phyloP scores from a whole-genome alignment of 176 grass and related monocot genomes.

The Rhynchospora breviuscula region DNA sequence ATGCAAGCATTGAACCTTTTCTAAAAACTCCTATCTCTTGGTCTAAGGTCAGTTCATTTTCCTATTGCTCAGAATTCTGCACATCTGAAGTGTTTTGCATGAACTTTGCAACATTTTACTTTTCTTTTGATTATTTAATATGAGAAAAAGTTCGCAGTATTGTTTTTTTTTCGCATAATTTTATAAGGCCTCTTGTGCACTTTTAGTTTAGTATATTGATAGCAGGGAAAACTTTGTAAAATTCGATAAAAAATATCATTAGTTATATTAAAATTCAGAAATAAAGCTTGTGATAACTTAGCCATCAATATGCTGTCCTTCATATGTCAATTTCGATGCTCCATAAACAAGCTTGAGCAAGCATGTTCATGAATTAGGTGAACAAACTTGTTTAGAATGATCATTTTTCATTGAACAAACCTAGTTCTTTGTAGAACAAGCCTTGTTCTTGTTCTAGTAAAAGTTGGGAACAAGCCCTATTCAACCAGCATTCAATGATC shows the following conservation, averaged over 20 bases:
- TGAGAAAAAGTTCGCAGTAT: background rate
- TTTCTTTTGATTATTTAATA: background rate
- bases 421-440: no score
- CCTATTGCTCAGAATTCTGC: background rate
- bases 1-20: conserved; percentile 59
- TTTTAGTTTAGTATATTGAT: background rate
- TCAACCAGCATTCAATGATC: no score
- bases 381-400: no score
- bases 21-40: conserved; percentile 92
- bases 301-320: background rate
- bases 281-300: background rate
- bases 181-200: background rate
- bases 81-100: background rate
- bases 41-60: conserved; percentile 65
- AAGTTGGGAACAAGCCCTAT: no score
- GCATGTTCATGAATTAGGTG: no score
- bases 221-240: background rate
- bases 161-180: background rate
- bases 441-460: no score
- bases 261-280: background rate
- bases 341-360: no score
- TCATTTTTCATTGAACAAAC: no score
- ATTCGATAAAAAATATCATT: background rate
- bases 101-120: background rate
- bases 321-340: background rate